Percentiles rank a stretch among this genome's conserved stretches.
Conservation (phyloP, 2,329 filamentous ascomycete genomes). For the Alternaria solani region DNA sequence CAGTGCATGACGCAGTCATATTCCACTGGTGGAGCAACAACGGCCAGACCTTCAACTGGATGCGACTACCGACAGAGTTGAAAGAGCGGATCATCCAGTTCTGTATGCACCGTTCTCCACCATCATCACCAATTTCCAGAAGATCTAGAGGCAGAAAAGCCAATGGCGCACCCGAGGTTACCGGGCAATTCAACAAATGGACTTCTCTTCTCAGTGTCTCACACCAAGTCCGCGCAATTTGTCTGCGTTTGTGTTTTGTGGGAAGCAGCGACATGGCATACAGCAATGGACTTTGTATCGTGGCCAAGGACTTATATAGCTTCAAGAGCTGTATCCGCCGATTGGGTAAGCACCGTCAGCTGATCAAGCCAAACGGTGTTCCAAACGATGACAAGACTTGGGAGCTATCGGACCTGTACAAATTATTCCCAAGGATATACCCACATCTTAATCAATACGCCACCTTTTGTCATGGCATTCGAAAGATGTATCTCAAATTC, state of each 20-base stretch:
- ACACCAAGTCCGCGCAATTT: slow-evolving; percentile 32
- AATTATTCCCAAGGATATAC: slow-evolving; percentile 28
- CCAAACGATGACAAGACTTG: slow-evolving; percentile 8
- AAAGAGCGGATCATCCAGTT: slow-evolving; percentile 35
- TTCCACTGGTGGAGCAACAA: slow-evolving; percentile 36
- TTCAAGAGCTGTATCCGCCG: slow-evolving; percentile 20
- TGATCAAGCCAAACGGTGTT: slow-evolving; percentile 19
- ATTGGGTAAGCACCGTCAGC: slow-evolving; percentile 25
- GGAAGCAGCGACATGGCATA: slow-evolving; percentile 17
- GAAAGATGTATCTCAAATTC: slow-evolving; percentile 30
- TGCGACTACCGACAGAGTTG: slow-evolving; percentile 32
- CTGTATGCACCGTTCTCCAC: slow-evolving; percentile 22
- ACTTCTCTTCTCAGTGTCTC: slow-evolving; percentile 28
- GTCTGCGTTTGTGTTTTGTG: slow-evolving; percentile 30
- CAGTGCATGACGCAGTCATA: slow-evolving; percentile 4
- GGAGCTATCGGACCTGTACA: slow-evolving; percentile 23
- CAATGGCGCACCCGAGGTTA: slow-evolving; percentile 23
- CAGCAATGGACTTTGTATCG: slow-evolving; percentile 19
- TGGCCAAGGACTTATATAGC: background rate
- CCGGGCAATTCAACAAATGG: slow-evolving; percentile 28
- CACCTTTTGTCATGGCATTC: slow-evolving; percentile 36
- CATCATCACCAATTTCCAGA: background rate
- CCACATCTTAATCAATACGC: slow-evolving; percentile 35
- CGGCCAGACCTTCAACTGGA: slow-evolving; percentile 39
- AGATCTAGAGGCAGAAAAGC: background rate